phyloP scores from a whole-genome alignment of 2,329 filamentous ascomycete genomes.

The Kalmusia sp. region DNA sequence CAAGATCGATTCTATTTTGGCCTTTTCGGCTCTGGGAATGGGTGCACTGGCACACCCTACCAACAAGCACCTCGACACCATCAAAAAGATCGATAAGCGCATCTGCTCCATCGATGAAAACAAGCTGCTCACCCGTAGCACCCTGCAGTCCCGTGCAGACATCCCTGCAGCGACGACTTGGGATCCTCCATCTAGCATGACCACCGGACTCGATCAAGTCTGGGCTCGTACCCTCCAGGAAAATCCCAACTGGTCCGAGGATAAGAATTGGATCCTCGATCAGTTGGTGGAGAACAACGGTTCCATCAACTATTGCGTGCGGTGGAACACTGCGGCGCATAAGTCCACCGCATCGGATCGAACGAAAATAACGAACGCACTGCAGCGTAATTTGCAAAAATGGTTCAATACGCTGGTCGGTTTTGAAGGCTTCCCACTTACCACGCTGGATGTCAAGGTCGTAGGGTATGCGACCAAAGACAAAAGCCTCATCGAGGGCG shows the following conservation, averaged over 20 bases:
- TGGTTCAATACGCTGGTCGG: conserved; percentile 56
- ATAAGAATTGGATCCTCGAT: conserved; percentile 41
- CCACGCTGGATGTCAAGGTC: conserved; percentile 48
- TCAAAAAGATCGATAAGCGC: conserved; percentile 22
- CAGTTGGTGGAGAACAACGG: conserved; percentile 38
- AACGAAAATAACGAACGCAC: conserved; percentile 42
- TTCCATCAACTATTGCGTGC: conserved; percentile 52
- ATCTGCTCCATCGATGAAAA: conserved; percentile 25
- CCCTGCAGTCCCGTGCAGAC: conserved; percentile 19
- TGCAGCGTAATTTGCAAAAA: conserved; percentile 47
- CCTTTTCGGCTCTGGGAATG: conserved; percentile 20
- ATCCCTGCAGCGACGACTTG: conserved; percentile 29
- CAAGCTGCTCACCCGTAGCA: conserved; percentile 19
- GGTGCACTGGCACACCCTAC: conserved; percentile 31
- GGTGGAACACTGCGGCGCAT: conserved; percentile 50
- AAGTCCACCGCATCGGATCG: conserved; percentile 50
- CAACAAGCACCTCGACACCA: conserved; percentile 22
- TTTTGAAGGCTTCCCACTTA: conserved; percentile 54
- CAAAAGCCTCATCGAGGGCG: conserved; percentile 45
- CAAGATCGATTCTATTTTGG: conserved; percentile 22
- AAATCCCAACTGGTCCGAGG: conserved; percentile 28
- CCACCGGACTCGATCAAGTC: conserved; percentile 32
- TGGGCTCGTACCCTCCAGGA: conserved; percentile 33
- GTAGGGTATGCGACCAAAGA: conserved; percentile 54
- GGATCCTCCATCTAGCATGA: conserved; percentile 31